Evolutionary conservation across 495 filamentous ascomycete genomes (phyloP).

Genomic region (Polyplosphaeria fusca): DNA sequence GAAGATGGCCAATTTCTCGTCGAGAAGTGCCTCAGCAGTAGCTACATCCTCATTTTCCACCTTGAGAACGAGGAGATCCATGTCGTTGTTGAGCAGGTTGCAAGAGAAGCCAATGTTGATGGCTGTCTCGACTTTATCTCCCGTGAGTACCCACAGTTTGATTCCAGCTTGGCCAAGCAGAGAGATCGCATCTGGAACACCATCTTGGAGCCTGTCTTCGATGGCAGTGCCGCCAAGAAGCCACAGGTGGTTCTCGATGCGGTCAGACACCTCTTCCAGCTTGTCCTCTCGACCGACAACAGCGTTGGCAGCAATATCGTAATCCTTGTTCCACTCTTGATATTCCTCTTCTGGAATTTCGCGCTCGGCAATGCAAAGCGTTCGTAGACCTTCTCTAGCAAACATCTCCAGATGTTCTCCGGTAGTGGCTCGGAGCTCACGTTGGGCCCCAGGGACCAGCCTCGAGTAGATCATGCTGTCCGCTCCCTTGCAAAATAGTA

Average conservation of each 20-base stretch:
- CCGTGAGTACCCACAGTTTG: slow-evolving; percentile 99
- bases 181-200: slow-evolving; percentile 94
- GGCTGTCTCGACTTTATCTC: slow-evolving; percentile 98
- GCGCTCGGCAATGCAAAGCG: slow-evolving; percentile 88
- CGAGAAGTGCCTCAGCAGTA: slow-evolving; percentile 64
- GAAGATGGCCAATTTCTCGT: slow-evolving; percentile 69
- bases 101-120: slow-evolving; percentile 99
- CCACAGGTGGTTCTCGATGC: slow-evolving; percentile 84
- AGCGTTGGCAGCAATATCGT: slow-evolving; percentile 81
- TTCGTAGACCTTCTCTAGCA: slow-evolving; percentile 90
- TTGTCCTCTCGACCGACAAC: slow-evolving; percentile 90
- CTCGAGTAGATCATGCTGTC: slow-evolving; percentile 97
- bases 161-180: slow-evolving; percentile 91
- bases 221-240: slow-evolving; percentile 96
- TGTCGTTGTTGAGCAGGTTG: slow-evolving; percentile 93
- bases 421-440: slow-evolving; percentile 74
- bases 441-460: slow-evolving; percentile 77
- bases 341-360: slow-evolving; percentile 85
- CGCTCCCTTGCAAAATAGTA: slow-evolving; percentile 95
- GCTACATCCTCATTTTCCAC: slow-evolving; percentile 68
- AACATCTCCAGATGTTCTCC: slow-evolving; percentile 96
- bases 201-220: slow-evolving; percentile 95
- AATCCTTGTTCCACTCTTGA: slow-evolving; percentile 74
- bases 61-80: slow-evolving; percentile 94
- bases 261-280: slow-evolving; percentile 82